Conservation (phyloP, 2,329 filamentous ascomycete species). For the Fusarium mexicanum region DNA sequence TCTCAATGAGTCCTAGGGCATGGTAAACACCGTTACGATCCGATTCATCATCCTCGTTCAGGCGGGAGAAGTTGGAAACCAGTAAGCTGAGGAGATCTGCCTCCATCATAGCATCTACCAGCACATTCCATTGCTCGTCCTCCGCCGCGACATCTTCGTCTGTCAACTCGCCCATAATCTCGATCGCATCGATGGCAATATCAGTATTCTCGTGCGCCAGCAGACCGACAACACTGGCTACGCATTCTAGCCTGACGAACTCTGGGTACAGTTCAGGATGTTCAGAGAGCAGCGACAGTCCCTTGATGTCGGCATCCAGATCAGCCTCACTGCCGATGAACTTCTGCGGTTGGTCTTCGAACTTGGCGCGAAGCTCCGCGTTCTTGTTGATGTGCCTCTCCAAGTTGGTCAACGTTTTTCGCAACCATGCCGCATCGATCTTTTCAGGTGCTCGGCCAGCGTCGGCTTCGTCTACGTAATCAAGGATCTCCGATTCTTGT, state of each 20-base stretch:
- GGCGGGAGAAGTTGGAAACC: conserved; percentile 78
- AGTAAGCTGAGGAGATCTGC: conserved; percentile 79
- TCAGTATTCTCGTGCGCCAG: conserved; percentile 97
- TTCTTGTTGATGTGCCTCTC: conserved; percentile 94
- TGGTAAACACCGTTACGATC: conserved; percentile 91
- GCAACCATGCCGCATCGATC: conserved; percentile 85
- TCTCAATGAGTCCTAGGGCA: conserved; percentile 84
- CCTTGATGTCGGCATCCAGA: conserved; percentile 87
- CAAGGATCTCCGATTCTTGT: conserved; percentile 82
- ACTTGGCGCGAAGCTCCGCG: conserved; percentile 85
- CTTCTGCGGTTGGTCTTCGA: conserved; percentile 81
- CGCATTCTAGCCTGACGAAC: conserved; percentile 79
- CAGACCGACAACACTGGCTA: conserved; percentile 78
- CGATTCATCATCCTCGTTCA: conserved; percentile 77
- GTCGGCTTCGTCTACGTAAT: conserved; percentile 77
- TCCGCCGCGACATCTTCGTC: conserved; percentile 90
- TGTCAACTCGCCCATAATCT: conserved; percentile 89
- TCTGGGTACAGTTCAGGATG: conserved; percentile 85
- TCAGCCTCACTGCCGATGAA: conserved; percentile 90
- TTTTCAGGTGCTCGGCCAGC: conserved; percentile 68
- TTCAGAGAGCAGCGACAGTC: conserved; percentile 85
- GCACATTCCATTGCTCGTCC: conserved; percentile 79
- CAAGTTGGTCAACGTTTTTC: conserved; percentile 82
- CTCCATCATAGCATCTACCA: conserved; percentile 74
- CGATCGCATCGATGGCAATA: conserved; percentile 89